Base-by-base conservation (phyloP, 2,329 filamentous ascomycete species). In the Colletotrichum theobromicola region DNA sequence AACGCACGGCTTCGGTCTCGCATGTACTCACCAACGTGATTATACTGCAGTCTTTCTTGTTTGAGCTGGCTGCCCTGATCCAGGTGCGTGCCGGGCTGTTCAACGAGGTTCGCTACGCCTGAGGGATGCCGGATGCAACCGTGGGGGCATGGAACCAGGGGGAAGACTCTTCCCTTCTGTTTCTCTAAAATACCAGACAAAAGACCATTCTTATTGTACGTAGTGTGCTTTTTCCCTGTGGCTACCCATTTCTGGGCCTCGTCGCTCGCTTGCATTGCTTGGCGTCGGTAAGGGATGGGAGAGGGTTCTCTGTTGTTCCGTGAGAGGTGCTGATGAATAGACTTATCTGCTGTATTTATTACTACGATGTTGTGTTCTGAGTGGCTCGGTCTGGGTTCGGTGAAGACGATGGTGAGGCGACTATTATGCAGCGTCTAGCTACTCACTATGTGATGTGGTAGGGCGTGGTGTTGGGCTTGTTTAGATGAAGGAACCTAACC, bases 1-100 rank as follows among this genome's bases (percentile, higher is more conserved):
- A 80, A 32, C 84, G 83, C 63, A 88, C 87, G 12, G 93, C 92
- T 9, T 94, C 93, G 9, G 90, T 97, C 6, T 95, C 93, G 53
- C 94, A 96, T 81, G 87, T 96, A 13, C 85, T 97, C 76, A 96
- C 94, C 7, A 97, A 96, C 81, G 91, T 94, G 53, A 90, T 96
- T 72, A 90, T 96, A 65, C 86, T 95, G 72, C 94, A 97, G 82
- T 93, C 94, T 42, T 97, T 97, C 81, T 84, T 96, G 64, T 88
- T 96, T 64, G 94, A 97, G 82, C 83, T 96, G 70, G 92, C 94
- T 3, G 93, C 93, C 30, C 83, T 96, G 78, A 88, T 95, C 73
- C 94, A 96, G 82, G 92, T 94, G 42, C 88, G 94, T 69, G 93
- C 93, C 28, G 92, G 92, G 15, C 82, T 96, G 62, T 96, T 96